Percentiles rank a stretch among this genome's conserved stretches.
Evolutionary conservation across 2,329 filamentous ascomycete genomes (phyloP).

Genomic region (Phyllosticta paracitricarpa): DNA sequence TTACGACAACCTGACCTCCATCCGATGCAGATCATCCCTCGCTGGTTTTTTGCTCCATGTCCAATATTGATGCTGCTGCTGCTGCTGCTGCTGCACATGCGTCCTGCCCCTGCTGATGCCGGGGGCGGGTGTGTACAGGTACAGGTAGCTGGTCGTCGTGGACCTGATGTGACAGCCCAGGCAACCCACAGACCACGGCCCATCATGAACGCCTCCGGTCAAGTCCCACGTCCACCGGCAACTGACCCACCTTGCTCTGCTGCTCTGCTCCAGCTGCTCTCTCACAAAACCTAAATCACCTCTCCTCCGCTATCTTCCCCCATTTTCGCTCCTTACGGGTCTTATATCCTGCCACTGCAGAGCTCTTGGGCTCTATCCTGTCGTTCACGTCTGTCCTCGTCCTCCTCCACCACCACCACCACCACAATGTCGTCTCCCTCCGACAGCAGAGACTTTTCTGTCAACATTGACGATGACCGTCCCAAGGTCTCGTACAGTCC

Average conservation of each 20-base stretch:
- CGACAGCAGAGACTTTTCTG: slow-evolving; percentile 18
- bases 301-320: neutral
- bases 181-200: neutral
- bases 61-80: neutral
- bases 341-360: neutral
- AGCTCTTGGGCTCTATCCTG: neutral
- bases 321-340: slow-evolving; percentile 5
- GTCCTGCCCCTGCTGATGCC: neutral
- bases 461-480: slow-evolving; percentile 19
- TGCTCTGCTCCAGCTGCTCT: neutral
- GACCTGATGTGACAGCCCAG: neutral
- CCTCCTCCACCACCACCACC: neutral
- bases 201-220: neutral
- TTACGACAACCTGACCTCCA: too few relatives aligned
- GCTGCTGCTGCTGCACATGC: neutral
- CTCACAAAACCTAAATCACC: neutral
- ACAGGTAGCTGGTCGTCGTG: neutral
- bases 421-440: slow-evolving; percentile 15
- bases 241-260: slow-evolving; percentile 3
- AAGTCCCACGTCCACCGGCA: neutral
- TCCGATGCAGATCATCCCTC: neutral
- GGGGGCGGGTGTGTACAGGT: neutral
- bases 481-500: slow-evolving; percentile 9
- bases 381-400: slow-evolving; percentile 6
- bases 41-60: neutral